A percentile compares a stretch with the other conserved stretches of the same genome.
Evolutionary conservation across 2,329 filamentous ascomycete genomes (phyloP).

Genomic region (Beauveria pseudobassiana): DNA sequence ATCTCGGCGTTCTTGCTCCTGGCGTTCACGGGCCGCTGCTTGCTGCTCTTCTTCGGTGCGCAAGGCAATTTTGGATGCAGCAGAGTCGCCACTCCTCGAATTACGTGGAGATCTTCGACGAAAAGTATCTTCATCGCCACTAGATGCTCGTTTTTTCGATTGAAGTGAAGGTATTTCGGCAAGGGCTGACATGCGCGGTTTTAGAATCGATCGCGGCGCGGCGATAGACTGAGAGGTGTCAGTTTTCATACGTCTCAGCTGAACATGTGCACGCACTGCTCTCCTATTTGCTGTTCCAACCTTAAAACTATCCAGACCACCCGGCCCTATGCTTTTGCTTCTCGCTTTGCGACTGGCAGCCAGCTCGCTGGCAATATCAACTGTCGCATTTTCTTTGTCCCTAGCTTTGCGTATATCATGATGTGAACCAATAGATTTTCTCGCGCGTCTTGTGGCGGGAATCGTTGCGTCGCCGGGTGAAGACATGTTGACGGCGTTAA

Average conservation of each 20-base stretch:
- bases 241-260: background rate
- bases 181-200: constrained; percentile 63
- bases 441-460: constrained; percentile 49
- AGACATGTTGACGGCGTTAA: constrained; percentile 23
- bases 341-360: constrained; percentile 58
- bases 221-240: constrained; percentile 43
- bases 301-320: constrained; percentile 76
- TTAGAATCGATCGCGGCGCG: constrained; percentile 65
- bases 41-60: constrained; percentile 65
- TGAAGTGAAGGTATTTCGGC: constrained; percentile 62
- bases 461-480: constrained; percentile 37
- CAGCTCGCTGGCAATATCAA: constrained; percentile 51
- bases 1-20: constrained; percentile 71
- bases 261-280: constrained; percentile 50
- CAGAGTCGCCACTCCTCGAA: constrained; percentile 18
- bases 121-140: background rate
- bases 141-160: constrained; percentile 9
- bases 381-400: constrained; percentile 74
- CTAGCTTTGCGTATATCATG: constrained; percentile 43
- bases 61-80: constrained; percentile 52
- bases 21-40: constrained; percentile 59
- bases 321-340: constrained; percentile 94
- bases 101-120: constrained; percentile 13
- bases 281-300: constrained; percentile 68
- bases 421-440: constrained; percentile 64